Conservation (phyloP, 2,329 filamentous ascomycete genomes). For the Chrysoporthe deuterocubensis region DNA sequence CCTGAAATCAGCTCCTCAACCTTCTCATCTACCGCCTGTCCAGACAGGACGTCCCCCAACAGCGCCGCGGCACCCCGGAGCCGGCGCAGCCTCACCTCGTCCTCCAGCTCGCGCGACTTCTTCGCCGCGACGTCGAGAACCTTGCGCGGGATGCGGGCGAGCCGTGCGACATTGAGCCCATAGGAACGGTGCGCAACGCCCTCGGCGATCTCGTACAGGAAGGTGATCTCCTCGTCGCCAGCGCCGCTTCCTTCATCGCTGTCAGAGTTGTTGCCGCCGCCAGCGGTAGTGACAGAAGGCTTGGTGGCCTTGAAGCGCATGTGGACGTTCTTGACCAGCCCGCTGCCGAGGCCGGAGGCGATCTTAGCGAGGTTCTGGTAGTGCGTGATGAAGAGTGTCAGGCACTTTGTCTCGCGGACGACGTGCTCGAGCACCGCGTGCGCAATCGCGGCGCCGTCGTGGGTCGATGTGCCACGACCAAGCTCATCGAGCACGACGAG, state of each 20-base stretch:
- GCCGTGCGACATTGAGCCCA: conserved; percentile 86
- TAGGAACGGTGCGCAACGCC: conserved; percentile 94
- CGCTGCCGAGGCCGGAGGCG: conserved; percentile 66
- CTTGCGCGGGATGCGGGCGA: conserved; percentile 78
- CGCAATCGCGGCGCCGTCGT: conserved; percentile 95
- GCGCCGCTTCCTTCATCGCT: conserved; percentile 36
- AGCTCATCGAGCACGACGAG: conserved; percentile 95
- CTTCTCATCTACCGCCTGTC: conserved; percentile 41
- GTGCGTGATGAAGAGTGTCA: conserved; percentile 96
- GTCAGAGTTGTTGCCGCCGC: conserved; percentile 27
- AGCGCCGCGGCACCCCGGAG: conserved; percentile 54
- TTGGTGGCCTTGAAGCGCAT: conserved; percentile 75
- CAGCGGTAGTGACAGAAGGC: conserved; percentile 16
- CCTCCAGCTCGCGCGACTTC: conserved; percentile 82
- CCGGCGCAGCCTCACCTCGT: conserved; percentile 66
- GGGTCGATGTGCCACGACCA: conserved; percentile 89
- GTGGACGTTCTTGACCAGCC: conserved; percentile 81
- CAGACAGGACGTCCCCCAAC: conserved; percentile 47
- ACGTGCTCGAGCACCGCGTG: conserved; percentile 88
- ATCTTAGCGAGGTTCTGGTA: conserved; percentile 84
- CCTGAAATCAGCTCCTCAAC: conserved; percentile 58
- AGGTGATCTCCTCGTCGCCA: conserved; percentile 81
- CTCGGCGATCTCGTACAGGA: conserved; percentile 89
- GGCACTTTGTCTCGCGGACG: conserved; percentile 71
- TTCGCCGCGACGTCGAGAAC: conserved; percentile 79